Evolutionary conservation across 208 protist genomes (phyloP).

Genomic region (Angomonas deanei): DNA sequence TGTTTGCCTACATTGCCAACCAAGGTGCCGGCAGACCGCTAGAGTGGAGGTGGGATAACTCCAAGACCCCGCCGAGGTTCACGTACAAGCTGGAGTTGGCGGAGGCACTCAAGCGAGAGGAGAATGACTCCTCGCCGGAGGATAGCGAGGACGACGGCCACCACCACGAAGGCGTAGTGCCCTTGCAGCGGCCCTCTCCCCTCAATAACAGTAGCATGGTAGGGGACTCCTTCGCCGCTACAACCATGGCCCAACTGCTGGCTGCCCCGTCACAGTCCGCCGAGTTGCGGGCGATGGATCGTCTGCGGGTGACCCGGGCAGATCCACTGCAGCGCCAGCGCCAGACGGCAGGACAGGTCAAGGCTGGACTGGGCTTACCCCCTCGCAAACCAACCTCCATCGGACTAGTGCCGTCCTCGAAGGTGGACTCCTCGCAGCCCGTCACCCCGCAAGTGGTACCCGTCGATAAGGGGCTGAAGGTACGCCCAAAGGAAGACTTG

Average conservation of each 20-base stretch:
- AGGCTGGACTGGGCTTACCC: neutral
- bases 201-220: neutral
- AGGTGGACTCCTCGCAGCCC: neutral
- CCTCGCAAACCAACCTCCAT: conserved; percentile 5
- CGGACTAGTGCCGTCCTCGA: conserved; percentile 24
- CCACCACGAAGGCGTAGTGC: conserved; percentile 8
- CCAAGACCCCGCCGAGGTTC: conserved; percentile 37
- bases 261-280: conserved; percentile 27
- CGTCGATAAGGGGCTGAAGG: conserved; percentile 25
- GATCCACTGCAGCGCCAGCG: conserved; percentile 16
- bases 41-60: conserved; percentile 39
- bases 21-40: conserved; percentile 20
- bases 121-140: conserved; percentile 12
- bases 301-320: conserved; percentile 32
- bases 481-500: conserved; percentile 11
- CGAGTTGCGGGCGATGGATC: conserved; percentile 27
- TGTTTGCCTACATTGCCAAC: conserved; percentile 34
- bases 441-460: conserved; percentile 17
- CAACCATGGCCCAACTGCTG: conserved; percentile 40
- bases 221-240: conserved; percentile 12
- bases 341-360: neutral
- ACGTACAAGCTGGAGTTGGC: conserved; percentile 35
- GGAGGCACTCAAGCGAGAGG: conserved; percentile 26
- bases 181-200: neutral
- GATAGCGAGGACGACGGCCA: conserved; percentile 12